phyloP scores from a whole-genome alignment of 768 basidiomycete genomes.

The Russula sp. region DNA sequence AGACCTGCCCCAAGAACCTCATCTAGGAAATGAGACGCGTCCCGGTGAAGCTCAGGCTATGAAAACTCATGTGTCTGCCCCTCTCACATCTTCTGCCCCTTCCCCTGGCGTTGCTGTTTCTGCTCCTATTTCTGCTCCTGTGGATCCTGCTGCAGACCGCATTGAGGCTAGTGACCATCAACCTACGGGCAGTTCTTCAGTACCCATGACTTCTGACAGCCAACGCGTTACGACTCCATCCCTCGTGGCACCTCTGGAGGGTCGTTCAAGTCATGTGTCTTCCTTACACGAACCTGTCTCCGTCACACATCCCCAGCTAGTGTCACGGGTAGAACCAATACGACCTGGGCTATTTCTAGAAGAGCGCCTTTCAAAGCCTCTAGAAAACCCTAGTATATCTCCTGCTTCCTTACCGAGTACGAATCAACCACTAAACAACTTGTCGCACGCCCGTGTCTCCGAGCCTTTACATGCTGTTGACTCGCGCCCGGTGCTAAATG shows the following conservation, averaged over 20 bases:
- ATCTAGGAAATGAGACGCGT: slow-evolving; percentile 10
- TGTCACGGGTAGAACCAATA: not conserved
- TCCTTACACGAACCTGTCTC: slow-evolving; percentile 13
- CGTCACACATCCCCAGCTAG: slow-evolving; percentile 9
- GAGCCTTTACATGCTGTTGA: slow-evolving; percentile 4
- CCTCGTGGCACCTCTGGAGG: slow-evolving; percentile 22
- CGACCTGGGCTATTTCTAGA: slow-evolving; percentile 23
- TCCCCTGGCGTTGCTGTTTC: not conserved
- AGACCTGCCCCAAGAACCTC: not conserved
- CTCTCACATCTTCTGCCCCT: slow-evolving; percentile 5
- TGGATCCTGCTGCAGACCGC: not conserved
- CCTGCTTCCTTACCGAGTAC: slow-evolving; percentile 8
- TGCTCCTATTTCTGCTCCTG: not conserved
- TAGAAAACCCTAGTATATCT: slow-evolving; percentile 24
- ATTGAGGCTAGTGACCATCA: not conserved
- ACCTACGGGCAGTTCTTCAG: not conserved
- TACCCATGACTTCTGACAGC: not conserved
- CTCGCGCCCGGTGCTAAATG: not conserved
- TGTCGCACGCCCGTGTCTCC: slow-evolving; percentile 2
- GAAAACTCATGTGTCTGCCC: slow-evolving; percentile 7
- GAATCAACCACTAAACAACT: slow-evolving; percentile 14
- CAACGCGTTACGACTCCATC: slow-evolving; percentile 19
- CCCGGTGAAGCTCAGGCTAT: not conserved
- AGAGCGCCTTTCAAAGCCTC: slow-evolving; percentile 25
- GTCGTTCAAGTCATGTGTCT: slow-evolving; percentile 24